Conservation (phyloP, 2,329 filamentous ascomycete species). For the Aureobasidium musti region DNA sequence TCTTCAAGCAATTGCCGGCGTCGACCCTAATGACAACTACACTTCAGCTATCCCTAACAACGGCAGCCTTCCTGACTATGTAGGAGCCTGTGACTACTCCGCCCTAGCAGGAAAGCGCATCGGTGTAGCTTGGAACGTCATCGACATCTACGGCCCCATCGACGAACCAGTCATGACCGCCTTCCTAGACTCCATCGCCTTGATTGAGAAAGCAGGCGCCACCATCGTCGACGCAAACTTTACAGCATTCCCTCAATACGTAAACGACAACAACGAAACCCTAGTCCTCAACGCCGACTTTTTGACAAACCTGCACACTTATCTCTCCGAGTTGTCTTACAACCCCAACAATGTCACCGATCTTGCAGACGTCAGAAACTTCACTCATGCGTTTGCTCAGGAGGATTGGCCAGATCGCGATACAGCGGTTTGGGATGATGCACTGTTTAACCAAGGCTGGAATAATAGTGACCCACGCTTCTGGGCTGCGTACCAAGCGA, state of each 20-base stretch:
- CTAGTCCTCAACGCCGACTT: constrained; percentile 63
- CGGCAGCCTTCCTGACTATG: constrained; percentile 59
- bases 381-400: constrained; percentile 55
- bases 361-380: constrained; percentile 56
- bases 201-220: constrained; percentile 59
- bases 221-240: constrained; percentile 63
- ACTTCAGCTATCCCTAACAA: constrained; percentile 60
- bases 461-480: constrained; percentile 60
- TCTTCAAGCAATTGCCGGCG: constrained; percentile 60
- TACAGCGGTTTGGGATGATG: constrained; percentile 58
- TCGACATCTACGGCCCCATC: constrained; percentile 45
- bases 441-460: constrained; percentile 53
- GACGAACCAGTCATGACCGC: constrained; percentile 52
- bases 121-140: constrained; percentile 63
- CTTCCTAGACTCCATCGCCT: constrained; percentile 58
- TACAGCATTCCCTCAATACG: constrained; percentile 53
- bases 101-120: constrained; percentile 61
- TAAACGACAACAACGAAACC: constrained; percentile 45
- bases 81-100: constrained; percentile 57
- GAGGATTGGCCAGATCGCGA: constrained; percentile 66
- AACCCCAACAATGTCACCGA: constrained; percentile 60
- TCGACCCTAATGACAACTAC: constrained; percentile 58
- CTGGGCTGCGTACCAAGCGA: constrained; percentile 58
- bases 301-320: constrained; percentile 57
- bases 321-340: constrained; percentile 57